A percentile compares a stretch with the other conserved stretches of the same genome.
Conservation (phyloP, 2,329 filamentous ascomycete species). For the Talaromyces piceae region DNA sequence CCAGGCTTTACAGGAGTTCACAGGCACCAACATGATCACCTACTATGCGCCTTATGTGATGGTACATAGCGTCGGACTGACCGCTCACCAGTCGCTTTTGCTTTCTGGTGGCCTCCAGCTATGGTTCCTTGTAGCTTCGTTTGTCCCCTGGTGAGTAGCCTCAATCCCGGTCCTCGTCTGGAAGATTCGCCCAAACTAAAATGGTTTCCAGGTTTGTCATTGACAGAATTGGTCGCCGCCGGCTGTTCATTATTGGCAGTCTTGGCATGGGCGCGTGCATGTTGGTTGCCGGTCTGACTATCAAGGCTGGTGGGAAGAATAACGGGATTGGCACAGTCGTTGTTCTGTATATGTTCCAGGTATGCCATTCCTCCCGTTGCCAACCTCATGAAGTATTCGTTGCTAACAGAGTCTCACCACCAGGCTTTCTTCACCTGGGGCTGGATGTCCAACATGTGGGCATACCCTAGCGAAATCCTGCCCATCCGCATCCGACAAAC, state of each 20-base stretch:
- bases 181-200: constrained; percentile 26
- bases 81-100: constrained; percentile 30
- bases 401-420: not conserved
- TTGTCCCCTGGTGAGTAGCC: constrained; percentile 10
- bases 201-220: constrained; percentile 39
- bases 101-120: constrained; percentile 45
- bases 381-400: too few relatives aligned
- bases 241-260: constrained; percentile 65
- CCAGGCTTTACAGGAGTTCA: constrained; percentile 48
- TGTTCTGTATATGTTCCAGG: constrained; percentile 13
- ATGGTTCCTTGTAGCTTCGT: constrained; percentile 18
- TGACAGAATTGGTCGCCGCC: constrained; percentile 50
- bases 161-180: not conserved
- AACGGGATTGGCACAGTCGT: constrained; percentile 12
- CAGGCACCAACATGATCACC: constrained; percentile 39
- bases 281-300: constrained; percentile 11
- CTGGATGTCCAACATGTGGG: constrained; percentile 14
- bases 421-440: constrained; percentile 14
- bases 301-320: constrained; percentile 10
- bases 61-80: constrained; percentile 35
- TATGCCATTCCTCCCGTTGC: not conserved
- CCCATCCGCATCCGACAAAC: constrained; percentile 10
- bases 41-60: constrained; percentile 40
- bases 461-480: constrained; percentile 13
- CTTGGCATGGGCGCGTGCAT: constrained; percentile 43